Evolutionary conservation across 2,329 filamentous ascomycete genomes (phyloP).

Genomic region (Eutypella sp.): DNA sequence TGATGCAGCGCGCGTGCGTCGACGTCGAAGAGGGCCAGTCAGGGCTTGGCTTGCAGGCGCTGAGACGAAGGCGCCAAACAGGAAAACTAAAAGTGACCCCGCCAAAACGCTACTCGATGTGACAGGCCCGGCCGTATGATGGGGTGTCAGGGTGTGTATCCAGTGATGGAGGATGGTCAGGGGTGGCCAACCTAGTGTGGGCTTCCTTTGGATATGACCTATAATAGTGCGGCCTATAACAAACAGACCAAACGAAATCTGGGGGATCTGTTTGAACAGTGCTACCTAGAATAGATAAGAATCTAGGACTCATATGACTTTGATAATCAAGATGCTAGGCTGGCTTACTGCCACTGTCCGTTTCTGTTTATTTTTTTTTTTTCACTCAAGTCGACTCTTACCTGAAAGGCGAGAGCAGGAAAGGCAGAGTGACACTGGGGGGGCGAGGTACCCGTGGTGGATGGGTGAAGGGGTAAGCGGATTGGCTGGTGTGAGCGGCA

Average conservation of each 20-base stretch:
- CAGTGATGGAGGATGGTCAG: slow-evolving; percentile 7
- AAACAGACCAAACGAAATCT: too few relatives aligned
- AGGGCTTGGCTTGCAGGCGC: slow-evolving; percentile 14
- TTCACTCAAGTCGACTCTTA: not conserved
- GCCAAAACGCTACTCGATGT: slow-evolving; percentile 23
- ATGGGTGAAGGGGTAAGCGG: not conserved
- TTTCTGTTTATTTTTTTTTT: too few relatives aligned
- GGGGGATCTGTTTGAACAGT: too few relatives aligned
- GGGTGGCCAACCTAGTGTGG: slow-evolving; percentile 1
- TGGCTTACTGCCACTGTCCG: too few relatives aligned
- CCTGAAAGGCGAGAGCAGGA: not conserved
- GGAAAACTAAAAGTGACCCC: slow-evolving; percentile 21
- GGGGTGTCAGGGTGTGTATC: slow-evolving; percentile 19
- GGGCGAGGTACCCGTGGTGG: too few relatives aligned
- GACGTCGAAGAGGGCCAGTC: slow-evolving; percentile 8
- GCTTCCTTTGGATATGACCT: not conserved
- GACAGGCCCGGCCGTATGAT: slow-evolving; percentile 24
- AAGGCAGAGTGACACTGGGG: too few relatives aligned
- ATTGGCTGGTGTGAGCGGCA: slow-evolving; percentile 6
- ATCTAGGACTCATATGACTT: too few relatives aligned
- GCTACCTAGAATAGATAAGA: too few relatives aligned
- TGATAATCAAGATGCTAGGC: too few relatives aligned
- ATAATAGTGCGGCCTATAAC: not conserved
- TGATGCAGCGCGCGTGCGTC: not conserved
- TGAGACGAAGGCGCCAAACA: slow-evolving; percentile 28